Evolutionary conservation across 371 early-diverging fungal species (phyloP), one percentile per base, ranked within the genome.

Genomic region (Capillidium rhysosporum): DNA sequence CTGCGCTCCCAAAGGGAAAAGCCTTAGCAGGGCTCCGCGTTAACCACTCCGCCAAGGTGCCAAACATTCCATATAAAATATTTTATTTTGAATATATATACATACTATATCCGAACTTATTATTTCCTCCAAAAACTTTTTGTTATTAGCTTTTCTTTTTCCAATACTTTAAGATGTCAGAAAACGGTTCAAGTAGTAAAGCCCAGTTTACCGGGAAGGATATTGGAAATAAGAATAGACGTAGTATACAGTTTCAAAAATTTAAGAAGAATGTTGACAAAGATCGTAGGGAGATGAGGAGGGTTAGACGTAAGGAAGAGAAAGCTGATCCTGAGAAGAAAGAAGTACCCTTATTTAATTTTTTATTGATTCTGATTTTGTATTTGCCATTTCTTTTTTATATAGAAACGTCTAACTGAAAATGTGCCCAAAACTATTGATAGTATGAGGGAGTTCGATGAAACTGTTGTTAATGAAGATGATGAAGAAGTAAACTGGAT

Each of bases 361-460:
- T 34, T 12, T 34, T 12, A 34, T 34, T 12, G 12, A 4, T 34
- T 4, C 34, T 34, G 12, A 4, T 34, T 51, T 21, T 25, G 38
- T 21, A 25, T 23, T 29, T 23, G 12, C 14, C 21, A 9, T n/a
- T 20, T 23, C 38, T 12, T 1, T 56, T 44, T 30, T 31, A 12
- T 34, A 21, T 61, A 81, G 80, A 80, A 88, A 68, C 81, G 96
- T 46, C 69, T 94, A 61, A 73, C 75, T 45, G 76, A 82, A 57
- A 92, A 96, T 71, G 82, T 89, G 8, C 93, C 94, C 8, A 76
- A 79, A 49, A 98, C 98, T 8, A 65, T 92, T 34, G 98, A 98
- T 59, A 89, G 78, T 59, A 84, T 84, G 18, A 69, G 96, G 56
- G 94, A 93, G 65, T 77, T 69, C 40, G 95, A 98, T 61, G 96